Evolutionary conservation across 2,329 filamentous ascomycete genomes (phyloP).

Genomic region (Ceratocystiopsis minuta): DNA sequence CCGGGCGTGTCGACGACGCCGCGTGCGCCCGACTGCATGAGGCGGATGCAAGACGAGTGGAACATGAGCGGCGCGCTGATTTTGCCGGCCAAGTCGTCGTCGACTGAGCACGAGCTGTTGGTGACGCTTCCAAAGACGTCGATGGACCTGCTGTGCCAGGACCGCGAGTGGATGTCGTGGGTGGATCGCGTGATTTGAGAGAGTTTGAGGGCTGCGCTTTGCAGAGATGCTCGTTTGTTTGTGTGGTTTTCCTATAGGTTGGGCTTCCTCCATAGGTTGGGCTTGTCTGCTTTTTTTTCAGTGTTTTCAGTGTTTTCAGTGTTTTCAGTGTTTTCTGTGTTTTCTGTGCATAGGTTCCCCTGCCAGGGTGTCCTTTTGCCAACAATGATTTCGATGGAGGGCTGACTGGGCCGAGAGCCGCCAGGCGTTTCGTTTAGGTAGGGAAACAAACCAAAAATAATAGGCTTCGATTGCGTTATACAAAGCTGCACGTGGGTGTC

Average conservation of each 20-base stretch:
- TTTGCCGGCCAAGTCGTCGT: slow-evolving; percentile 13
- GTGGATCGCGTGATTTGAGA: slow-evolving; percentile 10
- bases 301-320: background rate
- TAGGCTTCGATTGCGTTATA: too few relatives aligned
- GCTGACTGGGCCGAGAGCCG: too few relatives aligned
- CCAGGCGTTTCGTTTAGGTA: too few relatives aligned
- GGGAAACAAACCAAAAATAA: too few relatives aligned
- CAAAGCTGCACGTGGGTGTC: too few relatives aligned
- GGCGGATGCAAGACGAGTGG: slow-evolving; percentile 14
- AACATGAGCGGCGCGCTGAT: slow-evolving; percentile 17
- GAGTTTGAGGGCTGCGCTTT: background rate
- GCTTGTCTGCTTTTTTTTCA: background rate
- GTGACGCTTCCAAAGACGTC: slow-evolving; percentile 15
- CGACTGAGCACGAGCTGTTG: slow-evolving; percentile 14
- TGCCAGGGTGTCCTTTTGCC: too few relatives aligned
- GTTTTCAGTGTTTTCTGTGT: too few relatives aligned
- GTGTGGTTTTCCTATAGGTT: too few relatives aligned
- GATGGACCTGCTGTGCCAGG: slow-evolving; percentile 13
- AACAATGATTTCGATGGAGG: too few relatives aligned
- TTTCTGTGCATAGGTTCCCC: too few relatives aligned
- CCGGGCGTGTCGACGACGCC: slow-evolving; percentile 9
- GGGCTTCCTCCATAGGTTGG: too few relatives aligned
- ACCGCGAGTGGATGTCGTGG: slow-evolving; percentile 14
- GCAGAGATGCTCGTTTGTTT: too few relatives aligned
- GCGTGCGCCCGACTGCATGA: slow-evolving; percentile 14